Base-by-base conservation (phyloP, 257 asterid species). In the Nyctanthes arbortristis region DNA sequence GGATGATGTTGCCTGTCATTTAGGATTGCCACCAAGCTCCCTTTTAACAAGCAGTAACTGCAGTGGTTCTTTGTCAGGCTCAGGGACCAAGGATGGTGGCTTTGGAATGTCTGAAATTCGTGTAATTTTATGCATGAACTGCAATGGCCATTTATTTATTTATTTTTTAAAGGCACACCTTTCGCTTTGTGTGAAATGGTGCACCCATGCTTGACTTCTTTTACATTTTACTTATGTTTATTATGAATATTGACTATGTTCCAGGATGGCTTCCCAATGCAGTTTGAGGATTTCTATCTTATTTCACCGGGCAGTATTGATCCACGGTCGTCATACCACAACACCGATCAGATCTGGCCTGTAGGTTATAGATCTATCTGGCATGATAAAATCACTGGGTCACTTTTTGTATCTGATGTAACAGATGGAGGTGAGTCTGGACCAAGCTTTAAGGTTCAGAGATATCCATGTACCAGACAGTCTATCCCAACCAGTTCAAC, bases 321-420 rank as follows among this genome's bases (percentile, higher is more conserved):
- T 81, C 76, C 79, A 60, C 84, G 97, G n/a, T 87, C 93, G 56
- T 60, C 96, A 60, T 94, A 94, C 77, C 95, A 84, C 77, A 87
- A 49, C 47, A 45, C 70, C 29, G 57, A 70, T 80, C 93, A 88
- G 84, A 88, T 94, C 40, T 94, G 96, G 90, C 99, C 99, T 59
- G 84, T 89, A 69, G 99, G 99, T 69, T 94, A 91, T 79, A 80
- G 77, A 82, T 84, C 87, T 72, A 84, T 88, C 89, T 94, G 99
- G 99, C 97, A 94, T 70, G 99, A 94, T 71, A 89, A 84, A 66
- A 72, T 89, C 36, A 88, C 99, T 0, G 97, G 97, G 73, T 94
- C 99, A 45, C 77, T 94, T 70, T 94, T 91, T 84, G 70, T 78
- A 47, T 91, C 95, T 79, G 97, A 84, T 68, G 84, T 94, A 66